A percentile compares a stretch with the other conserved stretches of the same genome.
phyloP scores from a whole-genome alignment of 306 rosid species.

The Sicyos baderoa region DNA sequence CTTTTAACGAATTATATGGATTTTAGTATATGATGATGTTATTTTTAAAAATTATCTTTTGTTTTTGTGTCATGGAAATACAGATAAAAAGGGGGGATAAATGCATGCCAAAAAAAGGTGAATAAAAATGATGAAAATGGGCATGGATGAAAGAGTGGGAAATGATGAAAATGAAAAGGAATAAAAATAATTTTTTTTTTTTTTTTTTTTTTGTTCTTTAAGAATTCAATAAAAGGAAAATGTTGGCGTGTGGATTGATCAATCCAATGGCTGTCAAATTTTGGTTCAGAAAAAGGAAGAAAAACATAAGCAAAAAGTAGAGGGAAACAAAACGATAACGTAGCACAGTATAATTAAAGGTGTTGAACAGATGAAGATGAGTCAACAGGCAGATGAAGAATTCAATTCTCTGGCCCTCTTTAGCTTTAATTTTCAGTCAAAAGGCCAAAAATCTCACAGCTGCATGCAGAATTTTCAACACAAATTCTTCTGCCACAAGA shows the following conservation, averaged over 20 bases:
- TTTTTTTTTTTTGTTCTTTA: no score
- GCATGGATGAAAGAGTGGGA: background rate
- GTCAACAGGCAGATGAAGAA: slow-evolving; percentile 18
- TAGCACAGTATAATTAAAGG: slow-evolving; percentile 18
- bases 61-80: background rate
- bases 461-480: slow-evolving; percentile 20
- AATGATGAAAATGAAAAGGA: slow-evolving; percentile 1
- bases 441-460: slow-evolving; percentile 10
- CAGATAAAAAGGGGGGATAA: background rate
- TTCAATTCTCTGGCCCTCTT: slow-evolving; percentile 6
- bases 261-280: background rate
- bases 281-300: background rate
- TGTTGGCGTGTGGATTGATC: background rate
- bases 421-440: slow-evolving; percentile 22
- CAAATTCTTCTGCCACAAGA: slow-evolving; percentile 20
- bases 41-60: background rate
- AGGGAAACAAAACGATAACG: slow-evolving; percentile 1
- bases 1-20: background rate
- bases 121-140: slow-evolving; percentile 12
- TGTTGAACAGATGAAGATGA: slow-evolving; percentile 21
- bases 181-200: no score
- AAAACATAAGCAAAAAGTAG: background rate
- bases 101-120: background rate
- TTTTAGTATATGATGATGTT: background rate
- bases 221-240: no score